These are phyloP conservation scores for Coemansia interrupta DNA, from an alignment of 192 early-diverging fungal species.

Conservation along the genomic window DNA sequence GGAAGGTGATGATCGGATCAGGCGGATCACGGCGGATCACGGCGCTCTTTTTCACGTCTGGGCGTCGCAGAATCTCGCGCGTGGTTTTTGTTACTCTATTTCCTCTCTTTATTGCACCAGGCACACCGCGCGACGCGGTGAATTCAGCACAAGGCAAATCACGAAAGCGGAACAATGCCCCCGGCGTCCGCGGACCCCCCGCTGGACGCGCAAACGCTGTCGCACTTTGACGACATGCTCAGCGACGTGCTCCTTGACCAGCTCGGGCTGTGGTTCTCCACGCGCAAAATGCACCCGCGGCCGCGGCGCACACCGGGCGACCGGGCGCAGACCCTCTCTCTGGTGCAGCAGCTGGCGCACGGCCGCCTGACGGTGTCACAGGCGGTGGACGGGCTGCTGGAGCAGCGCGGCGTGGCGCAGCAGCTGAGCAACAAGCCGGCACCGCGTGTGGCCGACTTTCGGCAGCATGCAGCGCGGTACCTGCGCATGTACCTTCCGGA, in stretches of 20 bases:
- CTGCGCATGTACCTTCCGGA: constrained; percentile 61
- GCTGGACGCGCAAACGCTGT: constrained; percentile 48
- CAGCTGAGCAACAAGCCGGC: constrained; percentile 37
- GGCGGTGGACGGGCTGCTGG: constrained; percentile 31
- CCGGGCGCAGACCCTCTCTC: background rate
- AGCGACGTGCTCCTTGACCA: constrained; percentile 52
- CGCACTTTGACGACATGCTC: constrained; percentile 51
- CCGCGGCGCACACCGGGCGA: constrained; percentile 26
- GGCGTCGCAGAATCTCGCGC: too few relatives aligned
- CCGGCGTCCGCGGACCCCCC: constrained; percentile 25
- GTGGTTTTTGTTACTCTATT: background rate
- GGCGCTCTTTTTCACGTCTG: too few relatives aligned
- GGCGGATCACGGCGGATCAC: too few relatives aligned
- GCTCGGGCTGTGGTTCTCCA: constrained; percentile 40
- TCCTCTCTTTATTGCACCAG: too few relatives aligned
- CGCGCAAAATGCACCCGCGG: constrained; percentile 49
- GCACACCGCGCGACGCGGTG: background rate
- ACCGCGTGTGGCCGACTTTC: constrained; percentile 23
- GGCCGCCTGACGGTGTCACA: constrained; percentile 10
- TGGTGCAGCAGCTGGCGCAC: constrained; percentile 29
- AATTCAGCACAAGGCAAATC: too few relatives aligned
- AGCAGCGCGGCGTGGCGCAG: constrained; percentile 5
- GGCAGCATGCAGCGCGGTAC: constrained; percentile 57
- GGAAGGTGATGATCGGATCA: too few relatives aligned
- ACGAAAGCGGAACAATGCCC: background rate